Base-by-base conservation (phyloP, 2,329 filamentous ascomycete species). In the Cytospora chrysosperma region DNA sequence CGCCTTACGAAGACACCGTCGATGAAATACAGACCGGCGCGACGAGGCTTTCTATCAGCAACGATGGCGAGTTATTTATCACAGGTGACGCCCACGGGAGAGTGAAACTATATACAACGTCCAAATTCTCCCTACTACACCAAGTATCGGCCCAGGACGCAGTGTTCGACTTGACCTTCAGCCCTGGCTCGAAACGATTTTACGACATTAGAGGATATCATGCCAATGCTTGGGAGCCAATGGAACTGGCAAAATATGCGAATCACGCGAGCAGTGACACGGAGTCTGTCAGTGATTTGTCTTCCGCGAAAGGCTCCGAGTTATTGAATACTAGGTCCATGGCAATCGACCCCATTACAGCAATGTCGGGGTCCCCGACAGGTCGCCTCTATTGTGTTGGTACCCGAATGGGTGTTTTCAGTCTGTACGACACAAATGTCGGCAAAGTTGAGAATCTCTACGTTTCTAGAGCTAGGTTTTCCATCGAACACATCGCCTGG, bases 121-220 rank as follows among this genome's bases (percentile, higher is more conserved):
- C 53, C 10, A 19, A 7, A 32, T 56, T 56, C 21, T 26, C 53
- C 4, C 21, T 56, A 5, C 8, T 56, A 27, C 28, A 43, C 21
- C 34, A 56, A 10, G 15, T 56, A 43, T 43, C 53, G 4, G 32
- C 53, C 4, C 34, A 56, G n/a, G 53, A 56, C 12, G n/a, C 32
- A 5, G 32, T 56, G 6, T 56, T 56, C 24, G 32, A 28, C 4
- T 28, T 56, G 21, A 10, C 32, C 1, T 56, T 56, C 24, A 43
- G 53, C n/a, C 53, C 53, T 10, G 53, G 28, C 17, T 56, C 32
- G 1, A 55, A 55, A 9, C 52, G 52, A 5, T 55, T 55, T 30
- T 55, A 55, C 9, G 52, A 55, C 12, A 19, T 55, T 34, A 55
- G 52, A 26, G 52, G 52, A n/a, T 55, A n/a, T 12, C 21, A 55